Conservation (phyloP, 148 eudicot species). For the Chenopodium album region DNA sequence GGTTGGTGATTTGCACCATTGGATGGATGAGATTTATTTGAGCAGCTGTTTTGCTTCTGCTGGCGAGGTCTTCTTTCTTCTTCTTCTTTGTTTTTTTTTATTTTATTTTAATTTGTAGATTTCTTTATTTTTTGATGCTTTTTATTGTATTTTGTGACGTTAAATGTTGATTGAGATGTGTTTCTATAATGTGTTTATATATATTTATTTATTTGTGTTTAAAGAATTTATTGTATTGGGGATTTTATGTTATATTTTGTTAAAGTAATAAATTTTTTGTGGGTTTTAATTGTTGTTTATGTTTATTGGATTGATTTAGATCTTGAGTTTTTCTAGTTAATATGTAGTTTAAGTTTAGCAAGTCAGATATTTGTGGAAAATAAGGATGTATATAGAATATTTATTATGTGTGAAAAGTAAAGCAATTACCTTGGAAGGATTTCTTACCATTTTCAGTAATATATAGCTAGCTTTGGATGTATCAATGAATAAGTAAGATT, state of each 20-base stretch:
- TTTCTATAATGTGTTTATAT: neutral
- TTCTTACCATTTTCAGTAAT: no score
- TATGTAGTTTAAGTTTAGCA: neutral
- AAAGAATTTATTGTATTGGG: neutral
- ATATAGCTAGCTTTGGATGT: neutral
- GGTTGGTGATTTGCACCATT: conserved; percentile 87
- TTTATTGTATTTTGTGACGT: neutral
- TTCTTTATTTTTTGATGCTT: neutral
- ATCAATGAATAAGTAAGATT: neutral
- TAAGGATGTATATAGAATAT: no score
- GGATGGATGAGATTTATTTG: conserved; percentile 99
- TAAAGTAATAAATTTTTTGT: neutral
- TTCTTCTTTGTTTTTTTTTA: neutral
- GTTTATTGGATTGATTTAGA: neutral
- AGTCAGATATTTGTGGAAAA: no score
- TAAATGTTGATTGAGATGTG: neutral
- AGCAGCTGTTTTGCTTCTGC: conserved; percentile 72
- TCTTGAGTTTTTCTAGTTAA: neutral
- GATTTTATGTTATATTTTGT: neutral
- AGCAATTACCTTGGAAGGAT: no score
- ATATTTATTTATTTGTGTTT: neutral
- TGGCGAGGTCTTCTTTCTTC: conserved; percentile 48
- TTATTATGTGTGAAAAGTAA: no score
- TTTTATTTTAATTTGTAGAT: neutral
- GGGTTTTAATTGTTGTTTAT: neutral